phyloP scores from a whole-genome alignment of 2,329 filamentous ascomycete genomes.

The Teratosphaeria destructans region DNA sequence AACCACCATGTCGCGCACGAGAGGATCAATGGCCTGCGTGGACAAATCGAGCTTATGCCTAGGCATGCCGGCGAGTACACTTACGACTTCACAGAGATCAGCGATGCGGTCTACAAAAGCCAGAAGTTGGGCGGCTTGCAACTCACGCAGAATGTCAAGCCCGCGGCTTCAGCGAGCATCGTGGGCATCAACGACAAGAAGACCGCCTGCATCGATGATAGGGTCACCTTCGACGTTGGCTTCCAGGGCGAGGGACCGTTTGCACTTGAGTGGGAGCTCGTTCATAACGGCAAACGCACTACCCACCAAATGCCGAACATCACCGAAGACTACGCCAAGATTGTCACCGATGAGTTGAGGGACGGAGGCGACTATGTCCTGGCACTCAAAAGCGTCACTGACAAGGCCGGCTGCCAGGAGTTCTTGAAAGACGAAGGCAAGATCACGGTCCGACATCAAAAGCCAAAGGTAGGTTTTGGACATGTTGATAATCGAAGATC shows the following conservation, averaged over 20 bases:
- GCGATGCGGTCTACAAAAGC: slow-evolving; percentile 69
- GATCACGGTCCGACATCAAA: slow-evolving; percentile 78
- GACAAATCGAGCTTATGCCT: slow-evolving; percentile 77
- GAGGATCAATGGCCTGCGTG: slow-evolving; percentile 58
- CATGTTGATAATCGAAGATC: slow-evolving; percentile 69
- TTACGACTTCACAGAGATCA: slow-evolving; percentile 73
- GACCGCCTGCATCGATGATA: slow-evolving; percentile 73
- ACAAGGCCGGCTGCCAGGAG: slow-evolving; percentile 76
- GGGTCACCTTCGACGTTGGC: slow-evolving; percentile 61
- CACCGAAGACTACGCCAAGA: slow-evolving; percentile 51
- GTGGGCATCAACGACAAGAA: slow-evolving; percentile 48
- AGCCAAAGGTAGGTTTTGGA: slow-evolving; percentile 78
- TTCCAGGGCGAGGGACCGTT: slow-evolving; percentile 80
- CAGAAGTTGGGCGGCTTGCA: slow-evolving; percentile 49
- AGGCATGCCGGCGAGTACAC: slow-evolving; percentile 71
- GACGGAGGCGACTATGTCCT: slow-evolving; percentile 87
- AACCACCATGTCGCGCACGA: slow-evolving; percentile 40
- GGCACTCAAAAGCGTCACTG: slow-evolving; percentile 74
- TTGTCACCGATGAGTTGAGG: slow-evolving; percentile 62
- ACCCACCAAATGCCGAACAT: slow-evolving; percentile 58
- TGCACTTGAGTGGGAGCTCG: slow-evolving; percentile 80
- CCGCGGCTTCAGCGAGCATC: slow-evolving; percentile 68
- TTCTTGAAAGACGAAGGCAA: slow-evolving; percentile 75
- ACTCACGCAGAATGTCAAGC: slow-evolving; percentile 85
- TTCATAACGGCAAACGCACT: slow-evolving; percentile 77